Base-by-base conservation (phyloP, 2,329 filamentous ascomycete species). In the Colletotrichum destructivum region DNA sequence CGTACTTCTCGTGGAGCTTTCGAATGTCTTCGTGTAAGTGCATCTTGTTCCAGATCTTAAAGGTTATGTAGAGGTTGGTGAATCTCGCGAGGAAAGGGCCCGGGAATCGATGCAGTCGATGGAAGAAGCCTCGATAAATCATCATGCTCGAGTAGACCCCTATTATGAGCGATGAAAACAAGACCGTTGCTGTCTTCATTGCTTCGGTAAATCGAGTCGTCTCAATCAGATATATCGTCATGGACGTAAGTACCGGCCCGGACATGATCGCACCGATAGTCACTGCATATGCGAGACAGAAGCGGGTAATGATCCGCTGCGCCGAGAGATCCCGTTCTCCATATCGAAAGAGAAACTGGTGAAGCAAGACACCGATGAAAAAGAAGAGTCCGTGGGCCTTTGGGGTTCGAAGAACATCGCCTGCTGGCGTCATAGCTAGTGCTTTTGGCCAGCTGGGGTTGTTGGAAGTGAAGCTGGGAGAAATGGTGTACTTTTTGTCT, bases 1-100 rank as follows among this genome's bases (percentile, higher is more conserved):
- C 79, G 46, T 81, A 79, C 16, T 75, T 66, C 9, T 72, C 62
- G 31, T 81, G 78, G 2, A 81, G 73, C 23, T 75, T 51, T 49
- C 75, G 71, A 13, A 79, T 52, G n/a, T 81, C 76, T 11, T 75
- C 54, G 40, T 71, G 78, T 2, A 78, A 69, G 3, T 75, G 77
- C 2, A 75, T 52, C 1, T 73, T 73, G 65, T 75, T 77, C 8
- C 71, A 69, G 12, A 73, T 70, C 11, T 74, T 74, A 6, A 46
- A 66, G 2, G 77, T 77, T 3, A 75, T 51, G 40, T 66, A 59
- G 13, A 57, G 73, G 16, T 77, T 79, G 13, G 75, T 78, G 15
- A 77, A 56, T 2, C 72, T 73, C 9, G 76, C 78, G 11, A 60
- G 11, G 21, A 79, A 76, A 0, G 78, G 78, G 0, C 78, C 78